A percentile compares a stretch with the other conserved stretches of the same genome.
Evolutionary conservation across 495 filamentous ascomycete species (phyloP).

Genomic region (Cercophora sp.): DNA sequence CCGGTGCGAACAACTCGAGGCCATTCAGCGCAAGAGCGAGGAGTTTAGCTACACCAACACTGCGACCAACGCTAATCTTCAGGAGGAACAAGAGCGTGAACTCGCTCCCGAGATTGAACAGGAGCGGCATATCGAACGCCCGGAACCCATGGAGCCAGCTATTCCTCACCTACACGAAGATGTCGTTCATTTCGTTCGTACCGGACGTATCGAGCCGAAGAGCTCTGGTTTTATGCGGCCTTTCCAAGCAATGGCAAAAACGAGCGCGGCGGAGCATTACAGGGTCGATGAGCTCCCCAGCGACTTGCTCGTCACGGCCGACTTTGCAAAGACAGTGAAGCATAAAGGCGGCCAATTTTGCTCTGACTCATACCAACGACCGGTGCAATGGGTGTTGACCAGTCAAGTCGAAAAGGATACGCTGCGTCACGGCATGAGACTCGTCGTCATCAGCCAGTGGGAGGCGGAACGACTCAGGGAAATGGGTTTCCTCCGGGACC

Average conservation of each 20-base stretch:
- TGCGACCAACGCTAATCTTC: slow-evolving; percentile 21
- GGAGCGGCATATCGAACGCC: slow-evolving; percentile 53
- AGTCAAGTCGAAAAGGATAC: not conserved
- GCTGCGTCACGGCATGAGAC: slow-evolving; percentile 16
- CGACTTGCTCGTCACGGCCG: slow-evolving; percentile 50
- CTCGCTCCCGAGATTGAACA: slow-evolving; percentile 59
- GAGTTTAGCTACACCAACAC: not conserved
- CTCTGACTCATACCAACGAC: slow-evolving; percentile 52
- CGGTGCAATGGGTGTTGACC: slow-evolving; percentile 58
- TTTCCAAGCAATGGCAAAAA: slow-evolving; percentile 36
- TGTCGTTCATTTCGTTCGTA: slow-evolving; percentile 28
- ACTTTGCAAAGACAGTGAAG: slow-evolving; percentile 52
- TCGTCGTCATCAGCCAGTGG: slow-evolving; percentile 59
- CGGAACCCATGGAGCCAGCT: slow-evolving; percentile 34
- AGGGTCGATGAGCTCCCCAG: slow-evolving; percentile 30
- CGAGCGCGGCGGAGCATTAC: slow-evolving; percentile 22
- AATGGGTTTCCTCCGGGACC: not conserved
- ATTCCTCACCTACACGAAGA: slow-evolving; percentile 44
- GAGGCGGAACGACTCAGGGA: slow-evolving; percentile 56
- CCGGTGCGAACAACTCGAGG: not conserved
- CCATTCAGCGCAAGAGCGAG: not conserved
- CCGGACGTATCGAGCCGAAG: slow-evolving; percentile 6
- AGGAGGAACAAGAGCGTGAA: slow-evolving; percentile 71
- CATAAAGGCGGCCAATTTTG: slow-evolving; percentile 1
- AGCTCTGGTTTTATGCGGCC: slow-evolving; percentile 43